A percentile compares a stretch with the other conserved stretches of the same genome.
Conservation (phyloP, 2,329 filamentous ascomycete species). For the Fusarium continuum region DNA sequence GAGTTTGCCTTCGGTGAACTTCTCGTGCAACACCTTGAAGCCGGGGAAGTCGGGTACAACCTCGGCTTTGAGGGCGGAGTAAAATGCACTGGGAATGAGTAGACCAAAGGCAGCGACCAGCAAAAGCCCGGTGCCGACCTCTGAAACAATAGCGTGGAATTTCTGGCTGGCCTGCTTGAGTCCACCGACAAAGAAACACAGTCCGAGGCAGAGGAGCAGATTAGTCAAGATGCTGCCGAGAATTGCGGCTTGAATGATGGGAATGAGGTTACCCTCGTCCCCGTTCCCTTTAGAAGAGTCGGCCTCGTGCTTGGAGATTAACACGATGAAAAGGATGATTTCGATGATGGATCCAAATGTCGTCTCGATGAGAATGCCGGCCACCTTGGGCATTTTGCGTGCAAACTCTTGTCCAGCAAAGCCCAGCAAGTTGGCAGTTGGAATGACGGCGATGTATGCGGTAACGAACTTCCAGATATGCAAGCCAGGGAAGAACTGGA, state of each 20-base stretch:
- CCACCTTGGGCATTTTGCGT: constrained; percentile 70
- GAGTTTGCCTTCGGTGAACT: constrained; percentile 51
- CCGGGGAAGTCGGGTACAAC: constrained; percentile 34
- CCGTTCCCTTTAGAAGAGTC: constrained; percentile 30
- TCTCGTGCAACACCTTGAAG: constrained; percentile 38
- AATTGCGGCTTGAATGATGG: constrained; percentile 74
- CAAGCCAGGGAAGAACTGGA: constrained; percentile 49
- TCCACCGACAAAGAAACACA: constrained; percentile 74
- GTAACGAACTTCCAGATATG: constrained; percentile 57
- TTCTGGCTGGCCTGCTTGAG: constrained; percentile 65
- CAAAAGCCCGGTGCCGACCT: constrained; percentile 72
- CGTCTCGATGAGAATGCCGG: constrained; percentile 61
- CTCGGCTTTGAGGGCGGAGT: constrained; percentile 49
- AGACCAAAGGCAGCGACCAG: constrained; percentile 63
- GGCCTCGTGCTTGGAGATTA: constrained; percentile 55
- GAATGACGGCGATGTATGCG: constrained; percentile 59
- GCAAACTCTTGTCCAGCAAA: constrained; percentile 66
- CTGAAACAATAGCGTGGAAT: constrained; percentile 73
- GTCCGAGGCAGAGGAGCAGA: constrained; percentile 70
- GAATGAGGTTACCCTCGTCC: constrained; percentile 54
- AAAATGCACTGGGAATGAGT: constrained; percentile 49
- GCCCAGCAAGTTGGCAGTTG: constrained; percentile 59
- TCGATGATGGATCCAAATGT: constrained; percentile 72
- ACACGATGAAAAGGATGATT: constrained; percentile 72
- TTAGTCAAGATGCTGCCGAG: constrained; percentile 76